Evolutionary conservation across 106 monocot species (phyloP).

Genomic region (Dendrobium officinale): DNA sequence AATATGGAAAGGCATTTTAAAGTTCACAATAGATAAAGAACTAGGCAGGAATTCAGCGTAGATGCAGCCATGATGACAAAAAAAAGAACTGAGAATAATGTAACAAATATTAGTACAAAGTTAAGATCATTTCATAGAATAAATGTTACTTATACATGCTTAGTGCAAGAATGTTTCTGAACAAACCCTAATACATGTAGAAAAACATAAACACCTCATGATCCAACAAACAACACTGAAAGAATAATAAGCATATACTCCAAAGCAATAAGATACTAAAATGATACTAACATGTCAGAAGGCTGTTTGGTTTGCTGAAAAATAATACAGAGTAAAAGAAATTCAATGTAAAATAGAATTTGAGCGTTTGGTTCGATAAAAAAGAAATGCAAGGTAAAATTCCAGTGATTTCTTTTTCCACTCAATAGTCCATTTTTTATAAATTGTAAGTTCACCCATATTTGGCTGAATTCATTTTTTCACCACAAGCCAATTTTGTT

Average conservation of each 20-base stretch:
- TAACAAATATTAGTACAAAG: neutral
- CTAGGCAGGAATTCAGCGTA: neutral
- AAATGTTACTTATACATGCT: neutral
- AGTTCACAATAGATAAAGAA: neutral
- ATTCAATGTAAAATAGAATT: too few species aligned
- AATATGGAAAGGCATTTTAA: neutral
- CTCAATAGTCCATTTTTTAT: too few species aligned
- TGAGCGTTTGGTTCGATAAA: too few species aligned
- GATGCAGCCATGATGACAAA: neutral
- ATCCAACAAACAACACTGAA: neutral
- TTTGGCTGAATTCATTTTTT: too few species aligned
- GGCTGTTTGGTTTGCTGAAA: too few species aligned
- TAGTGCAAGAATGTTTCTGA: neutral
- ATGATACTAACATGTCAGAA: neutral
- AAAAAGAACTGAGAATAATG: neutral
- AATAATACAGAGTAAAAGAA: too few species aligned
- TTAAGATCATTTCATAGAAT: neutral
- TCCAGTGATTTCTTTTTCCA: too few species aligned
- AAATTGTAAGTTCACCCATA: too few species aligned
- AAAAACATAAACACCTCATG: slow-evolving; percentile 1
- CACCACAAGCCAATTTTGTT: too few species aligned
- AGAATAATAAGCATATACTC: neutral
- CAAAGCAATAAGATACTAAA: neutral
- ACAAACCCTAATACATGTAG: neutral
- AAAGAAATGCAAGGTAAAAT: too few species aligned